Conservation (phyloP, 2,329 filamentous ascomycete genomes). For the Trichoderma arundinaceum region DNA sequence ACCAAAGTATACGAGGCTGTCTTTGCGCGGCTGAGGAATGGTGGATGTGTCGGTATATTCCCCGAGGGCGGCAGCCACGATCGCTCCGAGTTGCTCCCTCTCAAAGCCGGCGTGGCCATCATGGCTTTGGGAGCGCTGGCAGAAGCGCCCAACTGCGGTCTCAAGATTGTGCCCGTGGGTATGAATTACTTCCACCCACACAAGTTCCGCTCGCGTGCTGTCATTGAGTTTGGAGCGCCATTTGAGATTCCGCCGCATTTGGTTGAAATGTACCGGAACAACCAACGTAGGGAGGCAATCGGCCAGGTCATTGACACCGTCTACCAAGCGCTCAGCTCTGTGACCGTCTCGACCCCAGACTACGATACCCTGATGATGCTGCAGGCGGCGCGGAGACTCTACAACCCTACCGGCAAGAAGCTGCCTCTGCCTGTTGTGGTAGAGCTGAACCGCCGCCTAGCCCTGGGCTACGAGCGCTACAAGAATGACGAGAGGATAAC, state of each 20-base stretch:
- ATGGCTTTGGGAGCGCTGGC: slow-evolving; percentile 94
- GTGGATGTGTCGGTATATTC: slow-evolving; percentile 94
- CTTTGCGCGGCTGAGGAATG: slow-evolving; percentile 78
- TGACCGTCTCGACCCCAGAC: slow-evolving; percentile 90
- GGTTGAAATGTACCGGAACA: slow-evolving; percentile 82
- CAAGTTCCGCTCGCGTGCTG: slow-evolving; percentile 95
- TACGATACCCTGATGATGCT: slow-evolving; percentile 98
- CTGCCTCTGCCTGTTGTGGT: slow-evolving; percentile 90
- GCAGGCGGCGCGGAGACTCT: slow-evolving; percentile 89
- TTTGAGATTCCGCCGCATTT: slow-evolving; percentile 83
- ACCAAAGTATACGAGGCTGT: slow-evolving; percentile 92
- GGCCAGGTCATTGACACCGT: slow-evolving; percentile 84
- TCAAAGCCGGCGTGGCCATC: slow-evolving; percentile 96
- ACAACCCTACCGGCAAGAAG: slow-evolving; percentile 94
- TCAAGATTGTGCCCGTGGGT: slow-evolving; percentile 94
- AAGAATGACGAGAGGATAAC: slow-evolving; percentile 88
- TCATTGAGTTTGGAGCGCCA: slow-evolving; percentile 91
- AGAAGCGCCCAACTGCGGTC: slow-evolving; percentile 80
- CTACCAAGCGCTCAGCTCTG: slow-evolving; percentile 81
- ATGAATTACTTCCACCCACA: slow-evolving; percentile 99
- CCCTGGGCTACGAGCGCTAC: slow-evolving; percentile 89
- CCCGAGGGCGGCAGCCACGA: slow-evolving; percentile 97
- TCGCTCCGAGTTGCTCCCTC: slow-evolving; percentile 84
- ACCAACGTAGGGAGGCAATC: slow-evolving; percentile 85
- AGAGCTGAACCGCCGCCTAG: slow-evolving; percentile 88